phyloP scores from a whole-genome alignment of 345 rosid genomes.

The Populus simonii region DNA sequence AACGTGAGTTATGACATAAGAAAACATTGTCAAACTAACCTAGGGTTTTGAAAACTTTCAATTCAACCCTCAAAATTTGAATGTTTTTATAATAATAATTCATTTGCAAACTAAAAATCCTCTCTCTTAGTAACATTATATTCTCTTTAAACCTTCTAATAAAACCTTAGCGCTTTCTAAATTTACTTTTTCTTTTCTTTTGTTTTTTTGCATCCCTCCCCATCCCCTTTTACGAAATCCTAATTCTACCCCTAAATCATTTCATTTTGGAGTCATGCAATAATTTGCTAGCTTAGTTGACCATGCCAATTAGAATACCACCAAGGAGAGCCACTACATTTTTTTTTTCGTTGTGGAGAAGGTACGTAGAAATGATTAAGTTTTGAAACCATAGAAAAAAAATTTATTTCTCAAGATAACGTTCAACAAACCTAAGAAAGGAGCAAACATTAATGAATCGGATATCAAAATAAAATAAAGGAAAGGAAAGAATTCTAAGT shows the following conservation, averaged over 20 bases:
- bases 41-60: too few species aligned
- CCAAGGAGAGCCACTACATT: background rate
- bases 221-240: background rate
- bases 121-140: too few species aligned
- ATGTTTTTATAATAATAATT: too few species aligned
- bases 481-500: background rate
- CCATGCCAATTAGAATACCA: background rate
- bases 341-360: background rate
- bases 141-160: background rate
- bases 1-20: too few species aligned
- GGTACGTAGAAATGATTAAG: background rate
- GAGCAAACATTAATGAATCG: background rate
- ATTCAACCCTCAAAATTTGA: too few species aligned
- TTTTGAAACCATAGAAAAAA: background rate
- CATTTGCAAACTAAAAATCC: too few species aligned
- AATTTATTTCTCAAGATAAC: background rate
- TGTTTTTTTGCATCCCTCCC: background rate
- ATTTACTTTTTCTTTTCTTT: background rate
- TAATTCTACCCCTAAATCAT: background rate
- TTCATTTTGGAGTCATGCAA: background rate
- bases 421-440: background rate
- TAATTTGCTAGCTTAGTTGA: background rate
- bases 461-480: background rate
- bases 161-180: background rate
- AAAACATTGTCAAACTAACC: too few species aligned